These are phyloP conservation scores for Exophiala mesophila DNA, from an alignment of 2,329 filamentous ascomycete genomes.

Conservation along the genomic window DNA sequence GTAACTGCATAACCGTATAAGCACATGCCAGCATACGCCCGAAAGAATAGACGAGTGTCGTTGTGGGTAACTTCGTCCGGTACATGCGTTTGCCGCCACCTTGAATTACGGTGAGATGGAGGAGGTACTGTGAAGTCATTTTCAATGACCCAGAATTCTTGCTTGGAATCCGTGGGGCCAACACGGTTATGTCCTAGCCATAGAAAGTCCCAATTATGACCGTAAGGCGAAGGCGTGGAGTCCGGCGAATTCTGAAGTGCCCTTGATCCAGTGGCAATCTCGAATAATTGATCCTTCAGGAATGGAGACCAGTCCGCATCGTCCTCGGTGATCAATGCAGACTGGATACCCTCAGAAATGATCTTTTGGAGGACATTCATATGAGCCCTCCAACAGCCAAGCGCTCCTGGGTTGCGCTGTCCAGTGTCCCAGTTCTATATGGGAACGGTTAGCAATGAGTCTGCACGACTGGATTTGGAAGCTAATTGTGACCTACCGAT, in stretches of 20 bases:
- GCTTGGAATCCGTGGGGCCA: conserved; percentile 23
- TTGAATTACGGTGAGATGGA: conserved; percentile 8
- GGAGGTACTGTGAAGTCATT: conserved; percentile 29
- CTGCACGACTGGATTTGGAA: conserved; percentile 43
- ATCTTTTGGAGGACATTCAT: conserved; percentile 37
- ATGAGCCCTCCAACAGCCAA: conserved; percentile 41
- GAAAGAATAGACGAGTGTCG: conserved; percentile 37
- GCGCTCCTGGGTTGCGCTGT: conserved; percentile 35
- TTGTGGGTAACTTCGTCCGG: conserved; percentile 21
- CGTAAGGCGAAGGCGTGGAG: conserved; percentile 41
- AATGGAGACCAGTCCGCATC: conserved; percentile 55
- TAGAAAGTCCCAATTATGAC: conserved; percentile 49
- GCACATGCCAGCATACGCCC: conserved; percentile 32
- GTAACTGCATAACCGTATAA: conserved; percentile 38
- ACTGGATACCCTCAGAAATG: conserved; percentile 41
- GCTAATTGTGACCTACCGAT: conserved; percentile 18
- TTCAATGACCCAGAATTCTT: conserved; percentile 27
- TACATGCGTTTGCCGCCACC: conserved; percentile 18
- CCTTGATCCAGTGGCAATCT: conserved; percentile 31
- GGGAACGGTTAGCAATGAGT: conserved; percentile 33
- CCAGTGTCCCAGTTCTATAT: not conserved
- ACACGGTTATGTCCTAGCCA: conserved; percentile 47
- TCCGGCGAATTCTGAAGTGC: conserved; percentile 27
- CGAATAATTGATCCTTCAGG: conserved; percentile 45
- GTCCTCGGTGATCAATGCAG: conserved; percentile 52